A percentile compares a stretch with the other conserved stretches of the same genome.
Conservation (phyloP, 2,329 filamentous ascomycete genomes). For the Scytalidium sp. region DNA sequence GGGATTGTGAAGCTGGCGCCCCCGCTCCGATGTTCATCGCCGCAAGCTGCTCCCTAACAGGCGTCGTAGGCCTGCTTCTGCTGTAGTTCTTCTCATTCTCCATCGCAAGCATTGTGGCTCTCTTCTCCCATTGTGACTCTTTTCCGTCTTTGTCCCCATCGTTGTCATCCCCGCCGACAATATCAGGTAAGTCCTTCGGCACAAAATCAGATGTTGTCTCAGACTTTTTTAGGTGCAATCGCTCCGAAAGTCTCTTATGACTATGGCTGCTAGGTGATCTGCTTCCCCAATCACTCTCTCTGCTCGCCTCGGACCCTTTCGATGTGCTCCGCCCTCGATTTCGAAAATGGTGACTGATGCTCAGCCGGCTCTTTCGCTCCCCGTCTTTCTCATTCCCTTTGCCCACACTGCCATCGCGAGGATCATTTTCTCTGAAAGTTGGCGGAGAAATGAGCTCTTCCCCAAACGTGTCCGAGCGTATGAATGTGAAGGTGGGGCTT, state of each 20-base stretch:
- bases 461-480: slow-evolving; percentile 78
- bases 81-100: slow-evolving; percentile 44
- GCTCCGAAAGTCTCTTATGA: slow-evolving; percentile 57
- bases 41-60: slow-evolving; percentile 15
- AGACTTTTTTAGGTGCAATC: slow-evolving; percentile 63
- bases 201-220: slow-evolving; percentile 68
- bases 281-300: slow-evolving; percentile 27
- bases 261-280: slow-evolving; percentile 17
- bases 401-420: background rate
- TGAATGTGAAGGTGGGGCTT: slow-evolving; percentile 71
- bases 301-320: slow-evolving; percentile 37
- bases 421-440: slow-evolving; percentile 37
- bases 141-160: slow-evolving; percentile 40
- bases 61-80: slow-evolving; percentile 43
- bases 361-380: slow-evolving; percentile 15
- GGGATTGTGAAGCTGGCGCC: slow-evolving; percentile 12
- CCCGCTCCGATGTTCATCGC: slow-evolving; percentile 3
- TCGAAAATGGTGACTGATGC: slow-evolving; percentile 29
- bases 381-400: background rate
- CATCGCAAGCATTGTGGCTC: slow-evolving; percentile 83
- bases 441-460: slow-evolving; percentile 78
- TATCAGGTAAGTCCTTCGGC: slow-evolving; percentile 75
- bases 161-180: slow-evolving; percentile 49
- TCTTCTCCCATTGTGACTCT: slow-evolving; percentile 86
- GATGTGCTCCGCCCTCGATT: slow-evolving; percentile 35